phyloP scores from a whole-genome alignment of 345 rosid species.

The Gossypium stocksii region DNA sequence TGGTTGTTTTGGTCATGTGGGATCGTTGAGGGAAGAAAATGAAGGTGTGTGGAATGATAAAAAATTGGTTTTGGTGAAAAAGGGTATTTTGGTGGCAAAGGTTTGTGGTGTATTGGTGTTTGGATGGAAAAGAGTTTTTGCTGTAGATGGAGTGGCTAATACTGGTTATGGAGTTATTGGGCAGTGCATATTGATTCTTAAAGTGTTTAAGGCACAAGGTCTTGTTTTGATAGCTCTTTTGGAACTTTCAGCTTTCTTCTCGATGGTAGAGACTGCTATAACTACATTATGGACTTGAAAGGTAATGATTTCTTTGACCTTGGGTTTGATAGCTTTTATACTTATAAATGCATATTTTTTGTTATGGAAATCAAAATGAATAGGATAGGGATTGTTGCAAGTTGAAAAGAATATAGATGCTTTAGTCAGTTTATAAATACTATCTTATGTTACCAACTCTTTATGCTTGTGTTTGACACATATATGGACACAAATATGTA shows the following conservation, averaged over 20 bases:
- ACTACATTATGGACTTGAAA: conserved; percentile 21
- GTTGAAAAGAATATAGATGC: conserved; percentile 3
- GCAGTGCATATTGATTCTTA: conserved; percentile 15
- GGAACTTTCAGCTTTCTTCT: conserved; percentile 17
- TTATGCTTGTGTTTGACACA: too few relatives aligned
- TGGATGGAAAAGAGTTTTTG: conserved; percentile 13
- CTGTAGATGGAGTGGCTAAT: conserved; percentile 11
- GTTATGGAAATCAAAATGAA: background rate
- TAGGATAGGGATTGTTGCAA: background rate
- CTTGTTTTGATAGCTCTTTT: conserved; percentile 5
- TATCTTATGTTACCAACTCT: background rate
- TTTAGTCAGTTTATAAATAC: background rate
- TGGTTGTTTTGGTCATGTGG: background rate
- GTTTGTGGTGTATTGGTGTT: conserved; percentile 7
- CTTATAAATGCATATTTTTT: background rate
- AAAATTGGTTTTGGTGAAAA: conserved; percentile 7
- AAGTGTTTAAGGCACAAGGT: conserved; percentile 16
- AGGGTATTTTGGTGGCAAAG: conserved; percentile 7
- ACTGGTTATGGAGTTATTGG: conserved; percentile 12
- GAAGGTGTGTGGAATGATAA: background rate
- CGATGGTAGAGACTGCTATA: conserved; percentile 21
- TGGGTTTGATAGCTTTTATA: background rate
- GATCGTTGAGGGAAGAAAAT: background rate
- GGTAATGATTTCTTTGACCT: conserved; percentile 7
- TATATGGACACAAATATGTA: too few relatives aligned